These are phyloP conservation scores for Trichoderma cornu-damae DNA, from an alignment of 2,329 filamentous ascomycete species.

Conservation along the genomic window DNA sequence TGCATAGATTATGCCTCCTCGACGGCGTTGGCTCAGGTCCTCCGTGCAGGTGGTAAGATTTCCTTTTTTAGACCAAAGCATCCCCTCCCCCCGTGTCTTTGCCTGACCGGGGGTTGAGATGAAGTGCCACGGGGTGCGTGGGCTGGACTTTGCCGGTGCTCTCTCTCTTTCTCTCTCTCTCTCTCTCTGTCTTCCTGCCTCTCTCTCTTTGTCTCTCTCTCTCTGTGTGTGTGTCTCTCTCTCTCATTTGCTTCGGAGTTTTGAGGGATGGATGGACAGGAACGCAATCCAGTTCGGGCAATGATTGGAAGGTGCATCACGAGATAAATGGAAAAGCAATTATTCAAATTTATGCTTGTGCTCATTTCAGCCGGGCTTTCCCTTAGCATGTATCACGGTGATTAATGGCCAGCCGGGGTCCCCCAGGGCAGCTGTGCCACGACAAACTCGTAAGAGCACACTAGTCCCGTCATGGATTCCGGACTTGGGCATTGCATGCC, in stretches of 20 bases:
- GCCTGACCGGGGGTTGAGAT: constrained; percentile 1
- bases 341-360: constrained; percentile 3
- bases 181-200: too few relatives aligned
- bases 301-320: neutral
- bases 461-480: neutral
- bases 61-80: neutral
- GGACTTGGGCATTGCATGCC: neutral
- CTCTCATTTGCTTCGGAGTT: neutral
- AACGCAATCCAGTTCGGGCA: neutral
- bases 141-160: neutral
- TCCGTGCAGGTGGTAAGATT: neutral
- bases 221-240: too few relatives aligned
- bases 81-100: neutral
- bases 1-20: neutral
- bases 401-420: neutral
- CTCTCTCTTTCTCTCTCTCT: too few relatives aligned
- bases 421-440: neutral
- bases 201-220: too few relatives aligned
- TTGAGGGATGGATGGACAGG: constrained; percentile 3
- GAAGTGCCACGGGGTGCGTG: neutral
- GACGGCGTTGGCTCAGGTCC: neutral
- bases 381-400: constrained; percentile 8
- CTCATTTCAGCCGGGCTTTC: neutral
- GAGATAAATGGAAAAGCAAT: neutral
- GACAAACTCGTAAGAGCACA: neutral